Evolutionary conservation across 441 rosid genomes (phyloP).

Genomic region (Mallotus repandus): DNA sequence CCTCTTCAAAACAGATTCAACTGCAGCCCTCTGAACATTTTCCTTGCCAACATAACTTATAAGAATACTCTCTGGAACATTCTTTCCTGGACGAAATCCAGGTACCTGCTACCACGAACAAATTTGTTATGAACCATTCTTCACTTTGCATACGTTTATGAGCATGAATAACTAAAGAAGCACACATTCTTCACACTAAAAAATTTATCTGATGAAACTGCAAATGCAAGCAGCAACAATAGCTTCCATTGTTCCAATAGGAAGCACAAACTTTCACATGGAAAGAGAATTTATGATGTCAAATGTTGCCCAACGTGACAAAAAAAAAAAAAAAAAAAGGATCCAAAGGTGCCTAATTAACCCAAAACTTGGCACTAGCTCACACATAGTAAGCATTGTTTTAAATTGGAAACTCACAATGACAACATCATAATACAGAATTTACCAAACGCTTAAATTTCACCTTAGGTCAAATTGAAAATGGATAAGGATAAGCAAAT

Average conservation of each 20-base stretch:
- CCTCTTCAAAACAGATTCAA: conserved; percentile 86
- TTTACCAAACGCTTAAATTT: not conserved
- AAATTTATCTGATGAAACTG: not conserved
- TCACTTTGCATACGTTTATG: conserved; percentile 4
- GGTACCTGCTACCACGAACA: conserved; percentile 51
- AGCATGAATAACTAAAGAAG: not conserved
- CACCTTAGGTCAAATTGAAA: not conserved
- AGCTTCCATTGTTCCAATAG: not conserved
- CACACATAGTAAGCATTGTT: not conserved
- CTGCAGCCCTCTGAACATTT: conserved; percentile 66
- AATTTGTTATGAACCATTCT: conserved; percentile 3
- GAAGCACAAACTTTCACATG: not conserved
- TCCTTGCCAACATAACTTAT: conserved; percentile 67
- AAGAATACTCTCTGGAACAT: conserved; percentile 72
- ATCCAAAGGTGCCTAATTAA: not conserved
- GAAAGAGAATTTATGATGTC: not conserved
- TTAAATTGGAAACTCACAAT: not conserved
- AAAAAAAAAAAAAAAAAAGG: not conserved
- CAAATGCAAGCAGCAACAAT: not conserved
- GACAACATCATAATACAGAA: not conserved
- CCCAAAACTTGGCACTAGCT: not conserved
- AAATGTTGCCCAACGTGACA: not conserved
- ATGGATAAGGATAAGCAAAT: not conserved
- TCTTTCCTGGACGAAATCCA: conserved; percentile 82
- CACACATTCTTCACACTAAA: not conserved